These are phyloP conservation scores for Amphirosellinia nigrospora DNA, from an alignment of 495 filamentous ascomycete genomes.

Conservation along the genomic window DNA sequence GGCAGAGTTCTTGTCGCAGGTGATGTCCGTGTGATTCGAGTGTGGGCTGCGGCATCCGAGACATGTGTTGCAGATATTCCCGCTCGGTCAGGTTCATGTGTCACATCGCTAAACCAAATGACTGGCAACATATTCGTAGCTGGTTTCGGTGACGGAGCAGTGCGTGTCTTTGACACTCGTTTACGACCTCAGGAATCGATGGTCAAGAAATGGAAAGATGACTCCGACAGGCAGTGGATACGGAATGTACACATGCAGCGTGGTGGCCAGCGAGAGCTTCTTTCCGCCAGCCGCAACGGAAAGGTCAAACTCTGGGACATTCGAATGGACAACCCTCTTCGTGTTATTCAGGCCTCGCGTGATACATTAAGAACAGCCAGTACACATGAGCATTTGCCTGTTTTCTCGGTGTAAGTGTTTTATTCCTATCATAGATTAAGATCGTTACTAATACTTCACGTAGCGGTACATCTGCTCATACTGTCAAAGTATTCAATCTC, in stretches of 20 bases:
- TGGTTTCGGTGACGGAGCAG: conserved; percentile 95
- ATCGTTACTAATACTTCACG: conserved; percentile 37
- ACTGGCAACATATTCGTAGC: conserved; percentile 95
- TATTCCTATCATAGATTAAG: conserved; percentile 9
- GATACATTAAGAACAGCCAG: conserved; percentile 83
- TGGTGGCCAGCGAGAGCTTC: conserved; percentile 86
- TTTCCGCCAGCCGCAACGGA: conserved; percentile 85
- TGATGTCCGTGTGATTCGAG: conserved; percentile 91
- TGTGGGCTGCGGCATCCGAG: conserved; percentile 95
- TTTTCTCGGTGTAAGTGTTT: conserved; percentile 86
- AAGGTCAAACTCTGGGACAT: conserved; percentile 98
- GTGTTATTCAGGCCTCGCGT: conserved; percentile 74
- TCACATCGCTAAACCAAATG: conserved; percentile 95
- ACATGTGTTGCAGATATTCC: conserved; percentile 94
- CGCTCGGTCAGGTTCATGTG: conserved; percentile 91
- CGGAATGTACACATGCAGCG: conserved; percentile 96
- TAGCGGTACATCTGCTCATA: conserved; percentile 86
- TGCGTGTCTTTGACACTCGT: conserved; percentile 92
- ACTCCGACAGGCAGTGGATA: conserved; percentile 84
- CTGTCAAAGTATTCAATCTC: conserved; percentile 90
- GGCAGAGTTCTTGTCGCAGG: conserved; percentile 93
- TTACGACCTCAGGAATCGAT: conserved; percentile 79
- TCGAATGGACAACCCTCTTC: conserved; percentile 75
- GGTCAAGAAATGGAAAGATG: conserved; percentile 94
- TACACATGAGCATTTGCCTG: conserved; percentile 95